Evolutionary conservation across 2,329 filamentous ascomycete species (phyloP), one percentile per base, ranked within the genome.

Genomic region (Sporothrix pseudoabietina): DNA sequence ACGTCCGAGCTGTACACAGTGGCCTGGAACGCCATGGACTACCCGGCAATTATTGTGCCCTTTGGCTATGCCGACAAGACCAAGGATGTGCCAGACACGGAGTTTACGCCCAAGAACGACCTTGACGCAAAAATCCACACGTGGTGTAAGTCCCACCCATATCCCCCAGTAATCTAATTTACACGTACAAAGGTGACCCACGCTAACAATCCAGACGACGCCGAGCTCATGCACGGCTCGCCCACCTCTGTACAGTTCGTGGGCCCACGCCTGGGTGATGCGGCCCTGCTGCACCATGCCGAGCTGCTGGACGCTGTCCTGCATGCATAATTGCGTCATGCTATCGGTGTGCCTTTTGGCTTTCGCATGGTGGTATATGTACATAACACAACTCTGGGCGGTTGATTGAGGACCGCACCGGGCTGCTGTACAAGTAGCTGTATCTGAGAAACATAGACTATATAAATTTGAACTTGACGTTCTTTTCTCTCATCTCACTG

Each of bases 1-100:
- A 75, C 74, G 22, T 73, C 72, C 8, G 74, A 75, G 74, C 68
- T 75, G 52, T 76, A 76, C 71, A 75, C 75, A 22, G 57, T 75
- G 0, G 26, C 71, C 3, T 76, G 75, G 75, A 76, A 76, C 52
- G 69, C 68, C 8, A 71, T 76, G 72, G 75, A 76, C 59, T 76
- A 76, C 39, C 75, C 75, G 2, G 68, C 68, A 6, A 44, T 75
- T 3, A 76, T 76, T 32, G 69, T 76, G 10, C 74, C 75, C 0
- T 75, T 71, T 68, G 66, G 69, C 47, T 32, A 22, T 4, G 75
- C 72, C n/a, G 75, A 76, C 71, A 69, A 72, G 16, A 47, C 52
- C 1, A 1, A 68, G 19, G 75, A 76, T 35, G 10, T 55, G 16
- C 39, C 39, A 2, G 71, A 75, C 26, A 19, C 47, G 0, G 35